Evolutionary conservation across 2,329 filamentous ascomycete genomes (phyloP).

Genomic region (Penicillium sp.): DNA sequence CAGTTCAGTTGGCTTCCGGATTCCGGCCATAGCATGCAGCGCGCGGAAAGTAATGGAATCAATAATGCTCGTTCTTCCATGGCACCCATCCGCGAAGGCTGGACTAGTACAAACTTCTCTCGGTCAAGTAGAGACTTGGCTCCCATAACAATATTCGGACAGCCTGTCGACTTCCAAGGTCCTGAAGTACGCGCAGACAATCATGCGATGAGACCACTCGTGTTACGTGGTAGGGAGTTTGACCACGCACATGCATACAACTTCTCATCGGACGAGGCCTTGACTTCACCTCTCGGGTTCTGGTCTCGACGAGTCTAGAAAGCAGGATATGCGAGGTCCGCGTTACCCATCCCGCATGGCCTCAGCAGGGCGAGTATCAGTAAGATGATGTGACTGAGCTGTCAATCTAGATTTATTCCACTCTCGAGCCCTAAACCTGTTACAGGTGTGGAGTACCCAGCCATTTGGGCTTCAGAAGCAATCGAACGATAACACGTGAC

Average conservation of each 20-base stretch:
- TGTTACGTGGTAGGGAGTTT: neutral
- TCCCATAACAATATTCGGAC: slow-evolving; percentile 11
- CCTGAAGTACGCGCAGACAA: neutral
- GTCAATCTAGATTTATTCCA: neutral
- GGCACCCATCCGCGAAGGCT: neutral
- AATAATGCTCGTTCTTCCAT: neutral
- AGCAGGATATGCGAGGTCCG: neutral
- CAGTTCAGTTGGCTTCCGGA: slow-evolving; percentile 25
- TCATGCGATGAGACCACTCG: neutral
- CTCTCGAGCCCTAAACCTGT: neutral
- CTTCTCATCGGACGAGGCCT: neutral
- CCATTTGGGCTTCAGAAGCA: neutral
- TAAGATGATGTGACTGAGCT: neutral
- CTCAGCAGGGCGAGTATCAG: neutral
- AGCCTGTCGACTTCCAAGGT: slow-evolving; percentile 2
- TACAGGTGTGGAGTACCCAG: neutral
- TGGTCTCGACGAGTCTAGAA: neutral
- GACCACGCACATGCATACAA: neutral
- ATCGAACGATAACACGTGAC: neutral
- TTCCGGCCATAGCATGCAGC: slow-evolving; percentile 19
- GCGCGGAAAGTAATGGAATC: neutral
- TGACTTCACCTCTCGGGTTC: neutral
- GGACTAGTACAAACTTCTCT: neutral
- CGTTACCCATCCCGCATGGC: neutral
- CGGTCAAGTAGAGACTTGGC: neutral